Evolutionary conservation across 805 yeast genomes (phyloP).

Genomic region (Myxozyma sirexii): DNA sequence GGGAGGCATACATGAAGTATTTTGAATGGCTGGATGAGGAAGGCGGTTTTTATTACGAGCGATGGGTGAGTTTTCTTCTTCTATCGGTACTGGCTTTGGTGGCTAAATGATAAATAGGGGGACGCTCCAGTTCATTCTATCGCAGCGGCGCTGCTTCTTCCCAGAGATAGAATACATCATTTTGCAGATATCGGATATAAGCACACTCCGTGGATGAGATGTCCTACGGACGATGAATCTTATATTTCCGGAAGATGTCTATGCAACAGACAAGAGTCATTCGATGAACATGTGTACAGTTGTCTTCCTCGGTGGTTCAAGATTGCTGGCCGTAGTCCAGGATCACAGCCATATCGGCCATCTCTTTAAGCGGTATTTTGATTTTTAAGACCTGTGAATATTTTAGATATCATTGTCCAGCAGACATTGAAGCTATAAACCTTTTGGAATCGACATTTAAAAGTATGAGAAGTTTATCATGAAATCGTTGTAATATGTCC

Average conservation of each 20-base stretch:
- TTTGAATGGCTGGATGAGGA: constrained; percentile 60
- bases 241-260: constrained; percentile 33
- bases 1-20: constrained; percentile 55
- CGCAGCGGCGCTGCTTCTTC: constrained; percentile 59
- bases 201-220: constrained; percentile 54
- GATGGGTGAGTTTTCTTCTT: constrained; percentile 95
- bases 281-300: constrained; percentile 36
- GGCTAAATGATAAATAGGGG: constrained; percentile 51
- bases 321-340: constrained; percentile 32
- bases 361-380: no score
- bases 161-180: constrained; percentile 56
- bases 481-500: not conserved
- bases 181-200: constrained; percentile 63
- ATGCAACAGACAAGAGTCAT: constrained; percentile 33
- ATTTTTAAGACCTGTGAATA: not conserved
- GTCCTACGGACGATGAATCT: constrained; percentile 34
- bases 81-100: no score
- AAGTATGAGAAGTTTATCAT: no score
- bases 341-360: constrained; percentile 31
- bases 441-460: no score
- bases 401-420: not conserved
- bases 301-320: constrained; percentile 37
- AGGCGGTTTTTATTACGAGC: constrained; percentile 72
- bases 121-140: constrained; percentile 75
- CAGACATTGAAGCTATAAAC: no score